These are phyloP conservation scores for Colletotrichum limetticola DNA, from an alignment of 2,329 filamentous ascomycete species.

Conservation along the genomic window DNA sequence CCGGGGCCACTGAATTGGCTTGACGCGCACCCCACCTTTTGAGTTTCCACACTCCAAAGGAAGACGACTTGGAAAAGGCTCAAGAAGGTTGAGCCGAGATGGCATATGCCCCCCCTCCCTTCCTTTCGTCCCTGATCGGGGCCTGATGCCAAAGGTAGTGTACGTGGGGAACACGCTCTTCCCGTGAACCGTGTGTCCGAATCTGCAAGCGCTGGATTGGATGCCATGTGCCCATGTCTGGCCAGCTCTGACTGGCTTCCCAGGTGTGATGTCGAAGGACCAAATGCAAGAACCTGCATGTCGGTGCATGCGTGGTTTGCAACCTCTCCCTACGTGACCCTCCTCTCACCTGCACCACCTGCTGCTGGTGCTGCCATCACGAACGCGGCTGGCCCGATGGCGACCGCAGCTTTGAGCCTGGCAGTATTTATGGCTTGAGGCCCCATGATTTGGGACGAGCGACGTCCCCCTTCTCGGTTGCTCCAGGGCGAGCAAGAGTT, in stretches of 20 bases:
- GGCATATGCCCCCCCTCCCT: not conserved
- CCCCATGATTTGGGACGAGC: not conserved
- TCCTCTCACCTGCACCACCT: not conserved
- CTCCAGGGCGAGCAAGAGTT: not conserved
- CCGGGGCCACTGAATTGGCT: not conserved
- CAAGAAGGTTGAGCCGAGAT: not conserved
- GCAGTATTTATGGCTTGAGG: not conserved
- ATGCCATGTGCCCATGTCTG: constrained; percentile 7
- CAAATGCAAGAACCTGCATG: constrained; percentile 26
- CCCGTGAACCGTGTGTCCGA: not conserved
- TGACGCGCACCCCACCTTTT: constrained; percentile 23
- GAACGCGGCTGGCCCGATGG: not conserved
- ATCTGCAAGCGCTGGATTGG: constrained; percentile 10
- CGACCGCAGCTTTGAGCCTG: not conserved
- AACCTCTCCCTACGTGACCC: constrained; percentile 6
- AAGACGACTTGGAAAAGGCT: not conserved
- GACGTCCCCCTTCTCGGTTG: not conserved
- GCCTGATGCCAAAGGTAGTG: not conserved
- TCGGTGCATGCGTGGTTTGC: constrained; percentile 26
- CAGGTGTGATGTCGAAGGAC: constrained; percentile 13
- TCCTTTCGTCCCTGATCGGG: not conserved
- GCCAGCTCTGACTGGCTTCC: constrained; percentile 17
- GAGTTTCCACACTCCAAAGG: not conserved
- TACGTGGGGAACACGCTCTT: not conserved
- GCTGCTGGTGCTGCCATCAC: constrained; percentile 14